Evolutionary conservation across 2,329 filamentous ascomycete species (phyloP), one percentile per base, ranked within the genome.

Genomic region (Colletotrichum sp.): DNA sequence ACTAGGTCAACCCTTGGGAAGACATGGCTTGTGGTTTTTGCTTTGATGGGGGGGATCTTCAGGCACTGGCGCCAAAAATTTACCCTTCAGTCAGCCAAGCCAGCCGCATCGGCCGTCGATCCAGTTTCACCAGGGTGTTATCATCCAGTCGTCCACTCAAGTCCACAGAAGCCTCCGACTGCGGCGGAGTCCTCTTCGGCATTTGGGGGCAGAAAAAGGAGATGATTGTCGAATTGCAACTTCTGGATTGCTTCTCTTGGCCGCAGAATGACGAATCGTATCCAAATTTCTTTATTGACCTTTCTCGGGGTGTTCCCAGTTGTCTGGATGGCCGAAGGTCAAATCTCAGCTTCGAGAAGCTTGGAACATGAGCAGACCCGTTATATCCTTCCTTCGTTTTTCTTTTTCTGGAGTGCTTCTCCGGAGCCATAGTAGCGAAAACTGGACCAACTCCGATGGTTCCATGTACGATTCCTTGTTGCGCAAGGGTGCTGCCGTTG

Each of bases 321-420:
- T 32, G 16, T 67, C 55, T 72, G 49, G 55, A 30, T 21, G 44
- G 16, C 52, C 15, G 65, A 34, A 18, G 65, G 36, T 52, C 36
- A 59, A 28, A 18, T 36, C 16, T 36, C 65, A 72, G 73, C 69
- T 68, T 68, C 64, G 63, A 72, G 73, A 72, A 73, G 69, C 28
- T 52, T 65, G 65, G 34, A 60, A 68, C 30, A 21, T 74, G 28
- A 18, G 59, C 15, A 39, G 70, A 66, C 59, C 74, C 74, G 52
- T 57, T 62, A 21, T 52, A 76, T 69, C 18, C 21, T 74, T 68
- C 60, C 59, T 60, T 34, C 55, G 18, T 12, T 30, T 39, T 76
- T 60, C 71, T 74, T 55, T 49, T 74, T 69, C 60, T 21, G 74
- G 59, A 30, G 9, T 9, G 15, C 21, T 59, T 63, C 64, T 74